Base-by-base conservation (phyloP, 2,329 filamentous ascomycete genomes). In the Magnaporthiopsis poae region DNA sequence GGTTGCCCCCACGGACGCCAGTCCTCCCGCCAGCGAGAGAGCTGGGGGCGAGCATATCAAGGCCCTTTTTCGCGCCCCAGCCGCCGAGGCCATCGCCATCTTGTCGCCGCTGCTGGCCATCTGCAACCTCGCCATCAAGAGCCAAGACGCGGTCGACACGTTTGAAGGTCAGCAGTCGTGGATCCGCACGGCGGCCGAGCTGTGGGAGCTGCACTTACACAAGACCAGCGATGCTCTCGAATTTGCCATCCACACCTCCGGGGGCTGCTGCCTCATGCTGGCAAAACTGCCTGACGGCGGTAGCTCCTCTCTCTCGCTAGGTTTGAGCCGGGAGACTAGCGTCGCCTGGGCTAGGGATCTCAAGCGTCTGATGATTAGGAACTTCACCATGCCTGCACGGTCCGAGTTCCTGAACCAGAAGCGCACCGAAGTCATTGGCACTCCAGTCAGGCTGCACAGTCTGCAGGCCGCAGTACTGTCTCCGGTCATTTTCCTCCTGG, bases 21-120 rank as follows among this genome's bases (percentile, higher is more conserved):
- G 70, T 2, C 72, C 69, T 31, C 76, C 77, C 12, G 76, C 79
- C 15, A 79, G 79, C 68, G 77, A 80, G 70, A 79, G 74, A 65
- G 84, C 86, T 70, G 85, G 85, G 21, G 81, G 81, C 1, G 84
- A 86, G 71, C 84, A 86, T 68, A 80, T 87, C 70, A 83, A 81
- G 69, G 84, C 84, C 4, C 76, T 87, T 8, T 86, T 87, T 72
- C 81, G 78, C 66, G 78, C 78, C 0, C 77, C 84, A 0, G 80
- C 80, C 0, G 69, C 76, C 11, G 84, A 86, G 25, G 78, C 80
- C 8, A 77, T 81, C 18, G 73, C 76, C 3, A 74, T 85, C 5
- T 74, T 81, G 18, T 78, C 78, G 1, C 80, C 80, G 1, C 74
- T 84, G 7, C 71, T 87, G 5, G 71, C 71, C 2, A 71, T 83